Evolutionary conservation across 768 basidiomycete species (phyloP), one percentile per base, ranked within the genome.

Genomic region (Rhodosporidiobolus odoratus): DNA sequence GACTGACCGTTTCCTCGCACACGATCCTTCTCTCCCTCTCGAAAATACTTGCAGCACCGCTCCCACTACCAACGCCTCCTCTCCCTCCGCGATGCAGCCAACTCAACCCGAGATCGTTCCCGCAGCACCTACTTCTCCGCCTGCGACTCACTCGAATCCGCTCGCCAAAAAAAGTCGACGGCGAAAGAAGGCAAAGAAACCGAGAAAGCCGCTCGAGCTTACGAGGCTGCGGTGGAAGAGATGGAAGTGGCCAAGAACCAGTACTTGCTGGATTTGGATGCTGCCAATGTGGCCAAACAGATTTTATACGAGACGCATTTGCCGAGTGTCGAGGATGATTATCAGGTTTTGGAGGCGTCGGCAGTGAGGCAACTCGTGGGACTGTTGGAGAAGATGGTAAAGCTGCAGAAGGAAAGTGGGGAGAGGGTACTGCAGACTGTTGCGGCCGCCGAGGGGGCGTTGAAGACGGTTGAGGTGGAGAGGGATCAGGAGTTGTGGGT

Each of bases 211-310:
- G 32, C 41, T 8, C 41, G 60, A 3, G 50, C 34, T 15, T 75
- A 71, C 64, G 69, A 75, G n/a, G 10, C n/a, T 23, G 67, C 67
- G 12, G 4, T 54, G 27, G 48, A 54, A 1, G 66, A 66, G 43
- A 75, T 75, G 73, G 15, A n/a, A 23, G 23, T 58, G 48, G 59
- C 68, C 4, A 74, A 74, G 57, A 57, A 68, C 50, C 66, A 58
- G 60, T 68, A 68, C 61, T 62, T 75, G 4, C 41, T 75, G 62
- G 66, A 71, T 52, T 53, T 67, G 27, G 54, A 62, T 35, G 15
- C 27, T 21, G 70, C 73, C 5, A 75, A 75, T 64, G 45, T 56
- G 23, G 54, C 65, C 8, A 71, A 75, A 27, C 21, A 32, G 10
- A 38, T 47, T 23, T 52, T 71, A 3, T 75, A 71, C 67, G 56